Percentiles rank a stretch among this genome's conserved stretches.
Conservation (phyloP, 495 filamentous ascomycete species). For the Lasiosphaeria ovina region DNA sequence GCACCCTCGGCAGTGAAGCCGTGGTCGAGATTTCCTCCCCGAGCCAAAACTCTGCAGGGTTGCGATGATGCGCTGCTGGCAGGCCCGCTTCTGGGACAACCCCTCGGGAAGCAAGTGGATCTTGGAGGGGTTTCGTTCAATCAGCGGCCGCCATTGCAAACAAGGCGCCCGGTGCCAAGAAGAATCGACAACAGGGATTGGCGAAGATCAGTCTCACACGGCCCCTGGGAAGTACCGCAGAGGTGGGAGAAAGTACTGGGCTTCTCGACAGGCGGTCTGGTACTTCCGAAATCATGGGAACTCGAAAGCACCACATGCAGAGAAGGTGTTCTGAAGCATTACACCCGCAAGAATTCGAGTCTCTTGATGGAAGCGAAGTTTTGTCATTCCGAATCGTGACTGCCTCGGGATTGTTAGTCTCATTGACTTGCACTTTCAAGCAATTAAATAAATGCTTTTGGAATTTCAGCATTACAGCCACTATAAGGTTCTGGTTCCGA, state of each 20-base stretch:
- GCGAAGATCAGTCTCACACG: slow-evolving; percentile 1
- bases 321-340: too few species aligned
- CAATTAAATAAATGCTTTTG: neutral
- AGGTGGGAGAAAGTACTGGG: neutral
- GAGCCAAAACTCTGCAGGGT: neutral
- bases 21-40: neutral
- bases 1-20: neutral
- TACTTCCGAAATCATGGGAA: too few species aligned
- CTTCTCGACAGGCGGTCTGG: too few species aligned
- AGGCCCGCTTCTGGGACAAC: neutral
- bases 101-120: neutral
- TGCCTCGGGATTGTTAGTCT: too few species aligned
- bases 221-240: neutral
- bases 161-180: neutral
- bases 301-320: too few species aligned
- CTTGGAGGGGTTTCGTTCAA: neutral
- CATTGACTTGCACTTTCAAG: neutral
- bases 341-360: too few species aligned
- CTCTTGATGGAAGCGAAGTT: too few species aligned
- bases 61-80: slow-evolving; percentile 2
- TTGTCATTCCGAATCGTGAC: too few species aligned
- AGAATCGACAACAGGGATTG: slow-evolving; percentile 1
- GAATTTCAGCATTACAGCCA: neutral
- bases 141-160: neutral
- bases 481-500: too few species aligned